A percentile compares a stretch with the other conserved stretches of the same genome.
These are phyloP conservation scores for Fusarium udum DNA, from an alignment of 2,329 filamentous ascomycete genomes.

Conservation along the genomic window DNA sequence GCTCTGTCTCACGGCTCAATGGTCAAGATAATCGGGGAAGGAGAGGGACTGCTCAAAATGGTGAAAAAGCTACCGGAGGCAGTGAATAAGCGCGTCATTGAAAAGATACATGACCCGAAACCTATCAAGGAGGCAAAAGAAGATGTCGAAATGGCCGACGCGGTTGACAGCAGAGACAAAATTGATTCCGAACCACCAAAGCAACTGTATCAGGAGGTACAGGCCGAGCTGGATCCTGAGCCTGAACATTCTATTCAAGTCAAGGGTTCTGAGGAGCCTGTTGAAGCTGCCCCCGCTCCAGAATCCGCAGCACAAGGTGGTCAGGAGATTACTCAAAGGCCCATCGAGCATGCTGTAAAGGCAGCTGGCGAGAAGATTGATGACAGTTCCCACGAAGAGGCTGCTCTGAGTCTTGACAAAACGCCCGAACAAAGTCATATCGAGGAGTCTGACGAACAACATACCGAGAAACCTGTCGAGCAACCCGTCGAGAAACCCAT, in stretches of 20 bases:
- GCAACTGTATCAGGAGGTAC: not conserved
- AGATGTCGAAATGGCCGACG: slow-evolving; percentile 37
- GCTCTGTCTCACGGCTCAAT: slow-evolving; percentile 60
- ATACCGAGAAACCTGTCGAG: not conserved
- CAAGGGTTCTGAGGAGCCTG: slow-evolving; percentile 5
- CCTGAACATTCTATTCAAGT: slow-evolving; percentile 4
- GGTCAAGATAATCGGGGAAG: slow-evolving; percentile 57
- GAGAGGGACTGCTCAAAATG: slow-evolving; percentile 55
- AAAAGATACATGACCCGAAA: slow-evolving; percentile 2
- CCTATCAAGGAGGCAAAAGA: slow-evolving; percentile 2
- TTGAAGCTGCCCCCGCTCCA: not conserved
- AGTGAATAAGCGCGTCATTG: slow-evolving; percentile 3
- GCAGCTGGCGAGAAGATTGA: not conserved
- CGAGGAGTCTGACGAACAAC: not conserved
- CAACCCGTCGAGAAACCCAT: not conserved
- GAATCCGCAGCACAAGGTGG: slow-evolving; percentile 2
- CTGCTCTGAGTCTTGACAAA: not conserved
- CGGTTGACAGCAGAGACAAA: slow-evolving; percentile 11
- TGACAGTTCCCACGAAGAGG: not conserved
- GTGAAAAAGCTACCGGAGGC: slow-evolving; percentile 53
- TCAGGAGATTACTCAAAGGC: not conserved
- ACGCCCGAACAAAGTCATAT: not conserved
- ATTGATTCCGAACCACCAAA: not conserved
- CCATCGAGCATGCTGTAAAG: not conserved
- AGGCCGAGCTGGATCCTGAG: not conserved